Conservation (phyloP, 257 asterid genomes). For the Cruciata laevipes region DNA sequence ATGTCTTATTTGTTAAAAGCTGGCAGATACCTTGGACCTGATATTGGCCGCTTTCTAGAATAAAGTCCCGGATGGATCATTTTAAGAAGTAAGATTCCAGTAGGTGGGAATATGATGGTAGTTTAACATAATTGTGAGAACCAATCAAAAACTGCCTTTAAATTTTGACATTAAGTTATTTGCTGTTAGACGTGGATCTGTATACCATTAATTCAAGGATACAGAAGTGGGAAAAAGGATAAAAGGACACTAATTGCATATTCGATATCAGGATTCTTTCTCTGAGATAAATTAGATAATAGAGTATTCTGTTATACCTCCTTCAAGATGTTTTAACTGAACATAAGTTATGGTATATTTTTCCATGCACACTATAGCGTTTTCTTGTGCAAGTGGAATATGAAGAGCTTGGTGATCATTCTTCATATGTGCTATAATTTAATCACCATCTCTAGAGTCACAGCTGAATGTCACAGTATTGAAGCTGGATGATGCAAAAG, state of each 20-base stretch:
- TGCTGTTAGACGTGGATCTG: slow-evolving; percentile 1
- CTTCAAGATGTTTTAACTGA: neutral
- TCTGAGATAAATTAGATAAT: neutral
- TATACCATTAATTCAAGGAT: no score
- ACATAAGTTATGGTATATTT: neutral
- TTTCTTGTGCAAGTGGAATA: slow-evolving; percentile 10
- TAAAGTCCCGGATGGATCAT: neutral
- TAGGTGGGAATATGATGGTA: neutral
- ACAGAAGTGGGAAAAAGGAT: no score
- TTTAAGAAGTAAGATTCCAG: neutral
- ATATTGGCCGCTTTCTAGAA: neutral
- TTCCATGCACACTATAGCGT: slow-evolving; percentile 13
- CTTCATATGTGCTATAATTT: slow-evolving; percentile 17
- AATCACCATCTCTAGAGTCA: slow-evolving; percentile 31
- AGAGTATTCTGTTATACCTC: neutral
- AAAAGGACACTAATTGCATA: neutral
- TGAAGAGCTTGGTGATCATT: no score
- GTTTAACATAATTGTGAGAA: neutral
- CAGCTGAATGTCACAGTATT: slow-evolving; percentile 27
- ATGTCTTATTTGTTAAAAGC: neutral
- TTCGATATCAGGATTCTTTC: neutral
- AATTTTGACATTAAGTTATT: neutral
- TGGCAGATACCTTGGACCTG: neutral
- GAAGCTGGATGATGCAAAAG: slow-evolving; percentile 45
- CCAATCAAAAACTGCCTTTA: neutral